Conservation (phyloP, 1,139 yeast genomes). For the Protomyces macrosporus region DNA sequence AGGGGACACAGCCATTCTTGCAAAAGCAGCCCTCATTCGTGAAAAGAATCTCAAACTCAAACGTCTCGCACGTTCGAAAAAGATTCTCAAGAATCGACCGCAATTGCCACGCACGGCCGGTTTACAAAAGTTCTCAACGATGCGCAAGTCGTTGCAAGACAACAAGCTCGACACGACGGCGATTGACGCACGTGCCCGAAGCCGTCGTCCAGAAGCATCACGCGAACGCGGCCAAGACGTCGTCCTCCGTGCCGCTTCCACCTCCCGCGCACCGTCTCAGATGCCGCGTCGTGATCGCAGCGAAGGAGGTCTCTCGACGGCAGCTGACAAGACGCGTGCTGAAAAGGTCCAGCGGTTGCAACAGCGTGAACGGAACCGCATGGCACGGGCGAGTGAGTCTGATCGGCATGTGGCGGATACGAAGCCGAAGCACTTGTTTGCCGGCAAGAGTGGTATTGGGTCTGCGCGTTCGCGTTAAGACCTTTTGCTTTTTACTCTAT, state of each 20-base stretch:
- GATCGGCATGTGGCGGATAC: slow-evolving; percentile 85
- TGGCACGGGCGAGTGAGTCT: slow-evolving; percentile 91
- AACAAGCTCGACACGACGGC: slow-evolving; percentile 81
- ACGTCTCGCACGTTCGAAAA: slow-evolving; percentile 79
- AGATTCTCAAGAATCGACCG: slow-evolving; percentile 71
- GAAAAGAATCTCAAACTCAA: slow-evolving; percentile 91
- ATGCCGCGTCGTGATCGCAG: slow-evolving; percentile 66
- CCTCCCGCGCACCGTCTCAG: slow-evolving; percentile 42
- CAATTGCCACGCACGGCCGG: slow-evolving; percentile 88
- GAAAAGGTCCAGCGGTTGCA: slow-evolving; percentile 81
- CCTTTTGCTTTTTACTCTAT: not conserved
- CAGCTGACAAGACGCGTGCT: slow-evolving; percentile 76
- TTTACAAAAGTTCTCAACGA: slow-evolving; percentile 65
- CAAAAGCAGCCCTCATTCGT: slow-evolving; percentile 93
- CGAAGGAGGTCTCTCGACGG: slow-evolving; percentile 75
- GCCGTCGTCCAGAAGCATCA: slow-evolving; percentile 41
- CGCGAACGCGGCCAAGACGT: slow-evolving; percentile 69
- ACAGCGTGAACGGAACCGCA: slow-evolving; percentile 89
- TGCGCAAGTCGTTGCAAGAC: slow-evolving; percentile 84
- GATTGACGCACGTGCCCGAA: slow-evolving; percentile 44
- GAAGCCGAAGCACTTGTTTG: slow-evolving; percentile 86
- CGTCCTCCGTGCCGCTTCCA: slow-evolving; percentile 53
- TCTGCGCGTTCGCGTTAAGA: slow-evolving; percentile 8
- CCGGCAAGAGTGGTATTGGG: slow-evolving; percentile 57
- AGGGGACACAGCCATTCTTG: slow-evolving; percentile 66